Conservation (phyloP, 83 land plant genomes). For the Larix sibirica region DNA sequence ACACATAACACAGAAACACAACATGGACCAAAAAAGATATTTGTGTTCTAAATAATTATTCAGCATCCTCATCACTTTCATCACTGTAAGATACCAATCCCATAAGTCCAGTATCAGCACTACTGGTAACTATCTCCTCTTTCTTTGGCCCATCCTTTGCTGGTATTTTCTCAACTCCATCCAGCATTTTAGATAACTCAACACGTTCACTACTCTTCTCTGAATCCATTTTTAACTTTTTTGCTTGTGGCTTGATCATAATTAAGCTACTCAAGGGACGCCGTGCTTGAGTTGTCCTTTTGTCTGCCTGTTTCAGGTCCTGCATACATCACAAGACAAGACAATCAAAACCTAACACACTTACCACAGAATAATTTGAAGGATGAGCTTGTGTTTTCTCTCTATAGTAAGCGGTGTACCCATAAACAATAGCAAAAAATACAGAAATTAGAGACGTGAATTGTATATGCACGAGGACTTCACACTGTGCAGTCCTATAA, state of each 20-base stretch:
- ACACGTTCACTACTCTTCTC: neutral
- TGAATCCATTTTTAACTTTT: slow-evolving; percentile 37
- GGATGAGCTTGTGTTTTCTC: neutral
- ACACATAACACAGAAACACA: no score
- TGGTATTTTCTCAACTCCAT: neutral
- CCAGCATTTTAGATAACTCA: neutral
- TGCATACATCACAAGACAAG: neutral
- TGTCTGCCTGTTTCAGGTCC: slow-evolving; percentile 14
- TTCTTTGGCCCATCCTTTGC: neutral
- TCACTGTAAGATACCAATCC: slow-evolving; percentile 72
- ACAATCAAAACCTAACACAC: neutral
- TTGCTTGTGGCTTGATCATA: slow-evolving; percentile 56
- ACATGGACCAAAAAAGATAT: no score
- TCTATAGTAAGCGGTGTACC: neutral
- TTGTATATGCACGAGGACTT: neutral
- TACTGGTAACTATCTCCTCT: neutral
- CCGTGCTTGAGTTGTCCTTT: slow-evolving; percentile 24
- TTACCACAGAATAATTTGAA: neutral
- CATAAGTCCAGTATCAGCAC: neutral
- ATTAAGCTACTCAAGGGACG: slow-evolving; percentile 33
- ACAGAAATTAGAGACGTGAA: neutral
- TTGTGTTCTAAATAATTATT: no score
- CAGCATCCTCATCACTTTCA: slow-evolving; percentile 67
- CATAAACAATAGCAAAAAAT: neutral
- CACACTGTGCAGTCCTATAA: neutral